Evolutionary conservation across 2,329 filamentous ascomycete genomes (phyloP).

Genomic region (Fusarium nurragi): DNA sequence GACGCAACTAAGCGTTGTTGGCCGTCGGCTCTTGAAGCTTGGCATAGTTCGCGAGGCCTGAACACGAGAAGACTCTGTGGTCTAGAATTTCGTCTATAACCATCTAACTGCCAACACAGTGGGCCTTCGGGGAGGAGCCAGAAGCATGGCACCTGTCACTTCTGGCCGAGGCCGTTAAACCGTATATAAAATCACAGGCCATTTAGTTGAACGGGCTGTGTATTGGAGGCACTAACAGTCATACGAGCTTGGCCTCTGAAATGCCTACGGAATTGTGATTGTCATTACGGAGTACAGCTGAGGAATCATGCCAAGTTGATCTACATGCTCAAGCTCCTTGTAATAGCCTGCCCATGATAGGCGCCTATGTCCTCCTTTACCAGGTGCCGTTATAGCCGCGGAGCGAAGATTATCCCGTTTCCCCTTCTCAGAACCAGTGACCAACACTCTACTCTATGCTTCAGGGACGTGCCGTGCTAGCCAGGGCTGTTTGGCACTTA

Average conservation of each 20-base stretch:
- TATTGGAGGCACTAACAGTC: neutral
- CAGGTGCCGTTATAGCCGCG: conserved; percentile 26
- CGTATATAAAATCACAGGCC: neutral
- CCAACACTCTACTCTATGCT: neutral
- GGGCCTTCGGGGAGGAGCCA: neutral
- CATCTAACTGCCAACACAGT: conserved; percentile 1
- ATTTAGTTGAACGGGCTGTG: neutral
- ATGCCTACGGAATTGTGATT: conserved; percentile 1
- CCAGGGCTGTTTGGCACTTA: conserved; percentile 5
- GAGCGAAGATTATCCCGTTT: conserved; percentile 10
- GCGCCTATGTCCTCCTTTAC: conserved; percentile 7
- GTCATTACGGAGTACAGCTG: neutral
- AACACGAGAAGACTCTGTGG: conserved; percentile 22
- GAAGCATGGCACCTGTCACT: conserved; percentile 18
- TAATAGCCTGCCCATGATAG: neutral
- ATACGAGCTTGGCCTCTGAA: conserved; percentile 1
- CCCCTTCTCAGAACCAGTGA: neutral
- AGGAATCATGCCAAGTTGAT: conserved; percentile 9
- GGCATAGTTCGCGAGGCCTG: conserved; percentile 5
- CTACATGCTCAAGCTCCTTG: neutral
- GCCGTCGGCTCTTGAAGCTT: conserved; percentile 11
- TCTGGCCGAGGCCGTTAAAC: conserved; percentile 1
- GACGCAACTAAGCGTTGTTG: conserved; percentile 1
- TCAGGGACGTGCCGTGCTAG: conserved; percentile 1
- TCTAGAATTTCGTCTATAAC: conserved; percentile 18